These are phyloP conservation scores for Boletus coccyginus DNA, from an alignment of 768 basidiomycete species.

Conservation along the genomic window DNA sequence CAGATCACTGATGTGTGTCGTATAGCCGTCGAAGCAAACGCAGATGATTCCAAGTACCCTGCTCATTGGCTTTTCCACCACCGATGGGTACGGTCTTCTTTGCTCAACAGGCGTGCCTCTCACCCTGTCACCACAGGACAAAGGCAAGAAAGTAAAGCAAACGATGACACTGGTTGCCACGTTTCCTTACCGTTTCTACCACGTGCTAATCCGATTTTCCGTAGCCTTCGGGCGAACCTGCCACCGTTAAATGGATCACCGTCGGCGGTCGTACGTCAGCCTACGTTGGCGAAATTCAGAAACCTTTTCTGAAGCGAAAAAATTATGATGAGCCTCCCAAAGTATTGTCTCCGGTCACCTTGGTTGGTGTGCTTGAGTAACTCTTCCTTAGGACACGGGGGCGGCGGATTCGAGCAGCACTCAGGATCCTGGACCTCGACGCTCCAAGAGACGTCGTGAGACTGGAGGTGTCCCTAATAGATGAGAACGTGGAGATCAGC, in stretches of 20 bases:
- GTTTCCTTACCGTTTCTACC: neutral
- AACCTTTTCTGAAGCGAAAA: slow-evolving; percentile 18
- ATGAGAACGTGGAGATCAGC: neutral
- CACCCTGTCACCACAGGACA: slow-evolving; percentile 40
- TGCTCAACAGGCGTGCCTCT: slow-evolving; percentile 1
- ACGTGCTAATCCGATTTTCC: slow-evolving; percentile 2
- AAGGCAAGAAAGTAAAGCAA: slow-evolving; percentile 52
- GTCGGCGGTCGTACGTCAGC: slow-evolving; percentile 80
- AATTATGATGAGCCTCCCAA: neutral
- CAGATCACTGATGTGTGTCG: slow-evolving; percentile 55
- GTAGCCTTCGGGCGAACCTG: slow-evolving; percentile 67
- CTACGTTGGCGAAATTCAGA: slow-evolving; percentile 62
- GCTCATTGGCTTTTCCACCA: slow-evolving; percentile 65
- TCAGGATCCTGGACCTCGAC: neutral
- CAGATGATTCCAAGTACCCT: slow-evolving; percentile 67
- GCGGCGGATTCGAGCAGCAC: neutral
- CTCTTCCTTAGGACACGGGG: neutral
- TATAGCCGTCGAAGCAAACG: slow-evolving; percentile 64
- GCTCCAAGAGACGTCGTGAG: slow-evolving; percentile 10
- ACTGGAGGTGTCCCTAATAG: neutral
- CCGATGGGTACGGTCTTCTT: slow-evolving; percentile 51
- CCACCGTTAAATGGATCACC: slow-evolving; percentile 70
- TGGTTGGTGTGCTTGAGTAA: neutral
- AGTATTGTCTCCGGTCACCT: neutral
- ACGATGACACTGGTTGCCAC: slow-evolving; percentile 45